Percentiles rank a stretch among this genome's conserved stretches.
These are phyloP conservation scores for Arthrobotrys pseudoclavata DNA, from an alignment of 2,329 filamentous ascomycete species.

Conservation along the genomic window DNA sequence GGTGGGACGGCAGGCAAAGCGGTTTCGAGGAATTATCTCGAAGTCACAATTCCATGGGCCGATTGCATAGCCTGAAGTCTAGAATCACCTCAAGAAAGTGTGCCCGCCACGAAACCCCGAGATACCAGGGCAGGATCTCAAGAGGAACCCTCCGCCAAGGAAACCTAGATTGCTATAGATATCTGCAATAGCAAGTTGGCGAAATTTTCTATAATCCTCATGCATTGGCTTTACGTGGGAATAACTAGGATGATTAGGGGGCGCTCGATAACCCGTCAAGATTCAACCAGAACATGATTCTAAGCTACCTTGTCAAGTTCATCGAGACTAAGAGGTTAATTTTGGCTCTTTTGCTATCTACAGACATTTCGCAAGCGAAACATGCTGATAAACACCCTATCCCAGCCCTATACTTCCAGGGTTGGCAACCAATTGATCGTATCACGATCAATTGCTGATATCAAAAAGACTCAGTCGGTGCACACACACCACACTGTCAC, in stretches of 20 bases:
- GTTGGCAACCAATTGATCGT: constrained; percentile 49
- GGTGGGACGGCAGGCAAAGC: constrained; percentile 15
- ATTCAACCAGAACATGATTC: constrained; percentile 22
- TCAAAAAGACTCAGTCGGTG: constrained; percentile 29
- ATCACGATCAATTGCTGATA: constrained; percentile 48
- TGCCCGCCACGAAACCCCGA: too few species aligned
- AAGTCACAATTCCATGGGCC: constrained; percentile 53
- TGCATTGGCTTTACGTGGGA: constrained; percentile 39
- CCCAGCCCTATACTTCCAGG: constrained; percentile 25
- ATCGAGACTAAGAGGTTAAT: constrained; percentile 21
- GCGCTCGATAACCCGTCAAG: constrained; percentile 13
- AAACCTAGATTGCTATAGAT: constrained; percentile 5
- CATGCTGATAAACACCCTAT: constrained; percentile 49
- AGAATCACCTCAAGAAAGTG: constrained; percentile 41
- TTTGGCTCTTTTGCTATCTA: constrained; percentile 30
- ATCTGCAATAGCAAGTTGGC: constrained; percentile 20
- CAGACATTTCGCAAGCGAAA: constrained; percentile 18
- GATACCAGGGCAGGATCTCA: constrained; percentile 2
- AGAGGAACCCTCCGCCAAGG: constrained; percentile 21
- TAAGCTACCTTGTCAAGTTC: constrained; percentile 8
- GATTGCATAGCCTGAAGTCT: constrained; percentile 54
- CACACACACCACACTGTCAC: constrained; percentile 6
- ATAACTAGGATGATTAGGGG: constrained; percentile 18
- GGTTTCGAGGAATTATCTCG: constrained; percentile 31
- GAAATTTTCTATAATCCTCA: constrained; percentile 22